A percentile compares a stretch with the other conserved stretches of the same genome.
Evolutionary conservation across 768 basidiomycete species (phyloP).

Genomic region (Lactifluus pinguis): DNA sequence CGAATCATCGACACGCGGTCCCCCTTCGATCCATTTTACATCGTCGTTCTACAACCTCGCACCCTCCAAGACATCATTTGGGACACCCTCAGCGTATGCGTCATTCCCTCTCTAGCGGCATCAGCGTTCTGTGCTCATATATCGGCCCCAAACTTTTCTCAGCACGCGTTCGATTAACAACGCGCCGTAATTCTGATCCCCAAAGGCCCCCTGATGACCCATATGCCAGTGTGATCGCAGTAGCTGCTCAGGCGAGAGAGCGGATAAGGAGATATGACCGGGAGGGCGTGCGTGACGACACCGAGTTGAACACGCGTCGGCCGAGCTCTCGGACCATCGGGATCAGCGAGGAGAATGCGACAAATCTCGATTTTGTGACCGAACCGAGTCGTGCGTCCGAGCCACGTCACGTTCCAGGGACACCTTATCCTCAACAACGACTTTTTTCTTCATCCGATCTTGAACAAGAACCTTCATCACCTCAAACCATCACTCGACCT

Average conservation of each 20-base stretch:
- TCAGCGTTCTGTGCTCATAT: not conserved
- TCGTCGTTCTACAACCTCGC: conserved; percentile 1
- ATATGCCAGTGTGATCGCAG: conserved; percentile 5
- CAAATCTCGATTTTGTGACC: conserved; percentile 4
- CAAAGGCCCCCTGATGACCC: not conserved
- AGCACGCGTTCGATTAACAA: conserved; percentile 9
- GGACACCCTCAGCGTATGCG: conserved; percentile 10
- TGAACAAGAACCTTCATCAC: conserved; percentile 8
- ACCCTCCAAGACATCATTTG: not conserved
- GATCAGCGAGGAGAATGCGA: conserved; percentile 4
- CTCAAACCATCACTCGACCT: not conserved
- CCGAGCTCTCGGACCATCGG: conserved; percentile 6
- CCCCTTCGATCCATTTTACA: conserved; percentile 13
- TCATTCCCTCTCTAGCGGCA: not conserved
- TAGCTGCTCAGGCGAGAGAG: conserved; percentile 7
- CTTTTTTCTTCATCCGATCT: not conserved
- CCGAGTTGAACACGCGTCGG: not conserved
- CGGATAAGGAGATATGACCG: not conserved
- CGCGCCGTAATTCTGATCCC: conserved; percentile 10
- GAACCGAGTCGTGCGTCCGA: conserved; percentile 3
- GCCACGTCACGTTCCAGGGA: conserved; percentile 16
- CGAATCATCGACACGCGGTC: conserved; percentile 14
- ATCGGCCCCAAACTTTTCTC: not conserved
- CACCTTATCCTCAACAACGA: conserved; percentile 4
- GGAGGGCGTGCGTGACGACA: not conserved